These are phyloP conservation scores for Xylaria nigripes DNA, from an alignment of 495 filamentous ascomycete species.

Conservation along the genomic window DNA sequence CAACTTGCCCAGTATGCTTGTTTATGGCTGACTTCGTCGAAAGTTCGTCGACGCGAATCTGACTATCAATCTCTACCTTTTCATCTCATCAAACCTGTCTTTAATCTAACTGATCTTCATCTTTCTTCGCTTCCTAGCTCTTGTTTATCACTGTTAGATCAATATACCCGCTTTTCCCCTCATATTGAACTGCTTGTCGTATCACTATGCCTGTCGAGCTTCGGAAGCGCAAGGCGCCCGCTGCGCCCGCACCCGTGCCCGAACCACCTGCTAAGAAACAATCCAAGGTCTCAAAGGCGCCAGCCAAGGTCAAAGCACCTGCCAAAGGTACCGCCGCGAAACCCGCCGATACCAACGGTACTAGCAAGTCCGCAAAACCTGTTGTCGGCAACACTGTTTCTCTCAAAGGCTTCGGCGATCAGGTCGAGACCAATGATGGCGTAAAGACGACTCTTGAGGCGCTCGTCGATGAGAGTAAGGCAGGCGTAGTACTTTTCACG, in stretches of 20 bases:
- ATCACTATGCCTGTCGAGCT: conserved; percentile 50
- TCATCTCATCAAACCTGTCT: background rate
- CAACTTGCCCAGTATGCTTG: conserved; percentile 9
- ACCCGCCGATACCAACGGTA: conserved; percentile 28
- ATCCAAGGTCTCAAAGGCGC: conserved; percentile 25
- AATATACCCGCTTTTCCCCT: background rate
- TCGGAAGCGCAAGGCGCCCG: conserved; percentile 66
- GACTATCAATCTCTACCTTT: conserved; percentile 1
- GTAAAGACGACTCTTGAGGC: conserved; percentile 63
- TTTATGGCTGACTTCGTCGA: conserved; percentile 13
- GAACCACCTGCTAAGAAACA: conserved; percentile 48
- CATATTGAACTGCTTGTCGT: background rate
- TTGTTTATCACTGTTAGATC: background rate
- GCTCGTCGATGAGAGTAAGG: conserved; percentile 73
- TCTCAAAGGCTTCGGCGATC: conserved; percentile 69
- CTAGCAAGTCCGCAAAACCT: conserved; percentile 23
- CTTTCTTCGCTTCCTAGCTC: background rate
- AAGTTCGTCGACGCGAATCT: conserved; percentile 1
- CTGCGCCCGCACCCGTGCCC: conserved; percentile 49
- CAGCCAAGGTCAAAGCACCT: conserved; percentile 37
- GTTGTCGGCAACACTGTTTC: conserved; percentile 46
- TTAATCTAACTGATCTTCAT: background rate
- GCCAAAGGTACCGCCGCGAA: conserved; percentile 28
- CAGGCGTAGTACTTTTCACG: conserved; percentile 85
- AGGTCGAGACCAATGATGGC: conserved; percentile 79